phyloP scores from a whole-genome alignment of 805 yeast genomes.

The Ogataea trehalophila region DNA sequence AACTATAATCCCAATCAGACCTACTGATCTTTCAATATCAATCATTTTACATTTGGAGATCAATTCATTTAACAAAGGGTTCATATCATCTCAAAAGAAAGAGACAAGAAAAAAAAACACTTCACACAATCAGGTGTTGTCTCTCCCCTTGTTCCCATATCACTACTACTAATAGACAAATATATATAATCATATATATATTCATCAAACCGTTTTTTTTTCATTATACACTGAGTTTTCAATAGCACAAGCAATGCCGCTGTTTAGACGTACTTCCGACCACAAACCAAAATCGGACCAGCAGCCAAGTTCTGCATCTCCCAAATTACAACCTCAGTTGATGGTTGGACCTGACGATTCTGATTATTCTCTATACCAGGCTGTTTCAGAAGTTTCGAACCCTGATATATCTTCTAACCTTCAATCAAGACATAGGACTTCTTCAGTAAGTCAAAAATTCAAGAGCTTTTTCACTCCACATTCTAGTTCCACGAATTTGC shows the following conservation, averaged over 20 bases:
- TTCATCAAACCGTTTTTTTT: background rate
- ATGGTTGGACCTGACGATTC: conserved; percentile 20
- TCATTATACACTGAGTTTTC: background rate
- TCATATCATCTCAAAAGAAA: no score
- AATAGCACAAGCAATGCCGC: conserved; percentile 10
- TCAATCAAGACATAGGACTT: conserved; percentile 18
- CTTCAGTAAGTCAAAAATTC: conserved; percentile 28
- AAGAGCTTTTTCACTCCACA: conserved; percentile 26
- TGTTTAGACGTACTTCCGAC: conserved; percentile 11
- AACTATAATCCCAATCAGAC: no score
- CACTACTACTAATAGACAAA: background rate
- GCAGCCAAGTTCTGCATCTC: conserved; percentile 5
- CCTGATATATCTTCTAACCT: conserved; percentile 12
- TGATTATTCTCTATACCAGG: conserved; percentile 20
- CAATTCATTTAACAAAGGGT: no score
- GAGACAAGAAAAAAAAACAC: no score
- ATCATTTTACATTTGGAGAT: no score
- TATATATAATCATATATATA: no score
- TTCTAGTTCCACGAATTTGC: conserved; percentile 12
- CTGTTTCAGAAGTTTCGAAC: conserved; percentile 19
- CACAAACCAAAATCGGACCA: conserved; percentile 7
- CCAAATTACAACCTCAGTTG: conserved; percentile 13
- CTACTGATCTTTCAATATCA: no score
- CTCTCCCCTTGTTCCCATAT: no score
- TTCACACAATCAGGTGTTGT: no score